Evolutionary conservation across 352 stramenopile species (phyloP).

Genomic region (Pythium oligandrum): DNA sequence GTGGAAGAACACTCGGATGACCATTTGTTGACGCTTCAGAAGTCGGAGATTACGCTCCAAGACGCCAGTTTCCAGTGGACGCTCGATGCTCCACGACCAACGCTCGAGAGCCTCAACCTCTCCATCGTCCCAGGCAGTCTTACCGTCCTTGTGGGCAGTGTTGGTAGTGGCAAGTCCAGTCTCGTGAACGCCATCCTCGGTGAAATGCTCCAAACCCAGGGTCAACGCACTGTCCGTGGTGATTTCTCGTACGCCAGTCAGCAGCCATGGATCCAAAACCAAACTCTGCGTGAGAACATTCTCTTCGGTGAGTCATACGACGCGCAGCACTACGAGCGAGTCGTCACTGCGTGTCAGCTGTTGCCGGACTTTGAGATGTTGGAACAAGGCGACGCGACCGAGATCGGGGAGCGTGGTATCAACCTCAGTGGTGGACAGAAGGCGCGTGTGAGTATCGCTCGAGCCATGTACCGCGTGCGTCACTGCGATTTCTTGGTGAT

Average conservation of each 20-base stretch:
- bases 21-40: slow-evolving; percentile 18
- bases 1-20: slow-evolving; percentile 13
- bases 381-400: slow-evolving; percentile 79
- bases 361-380: slow-evolving; percentile 79
- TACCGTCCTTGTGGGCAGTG: slow-evolving; percentile 37
- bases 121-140: slow-evolving; percentile 36
- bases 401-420: slow-evolving; percentile 94
- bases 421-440: slow-evolving; percentile 92
- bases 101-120: slow-evolving; percentile 35
- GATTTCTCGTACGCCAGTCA: slow-evolving; percentile 24
- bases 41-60: slow-evolving; percentile 30
- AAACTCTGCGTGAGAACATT: slow-evolving; percentile 17
- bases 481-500: slow-evolving; percentile 89
- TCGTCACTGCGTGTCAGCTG: slow-evolving; percentile 61
- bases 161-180: slow-evolving; percentile 48
- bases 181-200: slow-evolving; percentile 32
- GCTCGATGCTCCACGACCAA: background rate
- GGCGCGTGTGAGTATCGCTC: slow-evolving; percentile 76
- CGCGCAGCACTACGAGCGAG: slow-evolving; percentile 19
- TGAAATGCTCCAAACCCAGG: slow-evolving; percentile 23
- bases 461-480: slow-evolving; percentile 87
- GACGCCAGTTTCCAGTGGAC: no score
- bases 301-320: slow-evolving; percentile 9
- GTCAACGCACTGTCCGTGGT: background rate
- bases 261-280: slow-evolving; percentile 16